A percentile compares a stretch with the other conserved stretches of the same genome.
Conservation (phyloP, 306 rosid genomes). For the Begonia masoniana region DNA sequence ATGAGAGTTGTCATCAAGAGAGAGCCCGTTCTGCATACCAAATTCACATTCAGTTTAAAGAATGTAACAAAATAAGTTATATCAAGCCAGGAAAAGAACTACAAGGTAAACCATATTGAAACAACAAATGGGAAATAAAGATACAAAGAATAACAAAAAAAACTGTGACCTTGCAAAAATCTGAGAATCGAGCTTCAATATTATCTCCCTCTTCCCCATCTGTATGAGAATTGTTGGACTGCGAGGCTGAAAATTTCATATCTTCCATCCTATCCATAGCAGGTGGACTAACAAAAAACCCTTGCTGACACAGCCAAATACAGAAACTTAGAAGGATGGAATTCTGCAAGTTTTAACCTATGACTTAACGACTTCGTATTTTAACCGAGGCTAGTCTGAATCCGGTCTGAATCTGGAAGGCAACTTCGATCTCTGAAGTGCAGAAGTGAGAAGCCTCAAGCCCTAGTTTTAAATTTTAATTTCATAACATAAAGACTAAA, state of each 20-base stretch:
- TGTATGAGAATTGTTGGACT: slow-evolving; percentile 9
- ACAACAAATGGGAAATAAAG: neutral
- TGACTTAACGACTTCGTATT: neutral
- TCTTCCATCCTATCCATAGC: slow-evolving; percentile 40
- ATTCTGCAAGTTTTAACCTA: neutral
- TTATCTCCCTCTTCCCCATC: slow-evolving; percentile 22
- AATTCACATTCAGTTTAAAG: neutral
- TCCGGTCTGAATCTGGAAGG: too few species aligned
- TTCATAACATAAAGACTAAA: too few species aligned
- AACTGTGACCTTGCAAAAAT: slow-evolving; percentile 53
- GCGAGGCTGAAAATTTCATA: slow-evolving; percentile 12
- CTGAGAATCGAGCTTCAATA: slow-evolving; percentile 35
- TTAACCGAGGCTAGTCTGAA: too few species aligned
- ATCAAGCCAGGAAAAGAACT: neutral
- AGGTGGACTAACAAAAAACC: slow-evolving; percentile 31
- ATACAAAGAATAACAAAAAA: neutral
- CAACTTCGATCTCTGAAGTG: too few species aligned
- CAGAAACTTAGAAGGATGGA: neutral
- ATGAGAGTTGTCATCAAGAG: slow-evolving; percentile 36
- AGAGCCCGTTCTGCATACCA: slow-evolving; percentile 41
- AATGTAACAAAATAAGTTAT: neutral
- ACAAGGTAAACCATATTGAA: neutral
- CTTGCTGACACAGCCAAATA: slow-evolving; percentile 15
- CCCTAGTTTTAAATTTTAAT: too few species aligned
- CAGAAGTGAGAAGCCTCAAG: too few species aligned